These are phyloP conservation scores for Termitomyces sp. DNA, from an alignment of 1,284 basidiomycete genomes.

Conservation along the genomic window DNA sequence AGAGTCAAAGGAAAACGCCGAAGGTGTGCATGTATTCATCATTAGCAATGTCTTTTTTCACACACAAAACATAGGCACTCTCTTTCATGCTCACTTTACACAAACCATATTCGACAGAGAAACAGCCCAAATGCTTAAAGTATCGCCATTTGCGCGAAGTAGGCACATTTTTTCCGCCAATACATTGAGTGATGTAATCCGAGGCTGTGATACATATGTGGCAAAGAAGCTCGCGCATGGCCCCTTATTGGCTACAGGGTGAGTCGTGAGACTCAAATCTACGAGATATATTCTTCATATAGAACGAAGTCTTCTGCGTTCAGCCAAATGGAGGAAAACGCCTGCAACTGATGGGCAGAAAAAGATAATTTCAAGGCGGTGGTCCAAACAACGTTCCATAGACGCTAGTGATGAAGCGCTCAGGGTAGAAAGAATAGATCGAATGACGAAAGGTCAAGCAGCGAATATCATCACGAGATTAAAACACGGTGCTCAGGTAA, in stretches of 20 bases:
- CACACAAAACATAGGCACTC: conserved; percentile 21
- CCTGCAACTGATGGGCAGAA: conserved; percentile 69
- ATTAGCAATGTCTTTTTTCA: conserved; percentile 1
- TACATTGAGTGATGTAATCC: conserved; percentile 53
- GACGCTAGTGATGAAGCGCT: conserved; percentile 10
- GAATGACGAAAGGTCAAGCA: conserved; percentile 73
- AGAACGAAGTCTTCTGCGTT: conserved; percentile 49
- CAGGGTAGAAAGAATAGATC: conserved; percentile 30
- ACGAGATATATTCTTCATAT: conserved; percentile 1
- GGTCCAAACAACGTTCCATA: conserved; percentile 32
- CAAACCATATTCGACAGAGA: conserved; percentile 45
- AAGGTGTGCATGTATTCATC: conserved; percentile 26
- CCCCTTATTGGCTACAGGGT: conserved; percentile 41
- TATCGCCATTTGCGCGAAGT: conserved; percentile 53
- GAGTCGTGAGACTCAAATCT: conserved; percentile 14
- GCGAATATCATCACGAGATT: conserved; percentile 73
- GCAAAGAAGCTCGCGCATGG: conserved; percentile 49
- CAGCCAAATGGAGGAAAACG: conserved; percentile 69
- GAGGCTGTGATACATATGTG: conserved; percentile 67
- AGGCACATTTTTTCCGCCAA: conserved; percentile 51
- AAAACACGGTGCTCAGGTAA: conserved; percentile 71
- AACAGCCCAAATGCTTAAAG: conserved; percentile 41
- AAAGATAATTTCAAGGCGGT: conserved; percentile 55
- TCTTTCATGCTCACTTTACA: conserved; percentile 48
- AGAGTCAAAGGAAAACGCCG: conserved; percentile 38